A percentile compares a stretch with the other conserved stretches of the same genome.
Conservation (phyloP, 148 eudicot genomes). For the Agrostemma githago region DNA sequence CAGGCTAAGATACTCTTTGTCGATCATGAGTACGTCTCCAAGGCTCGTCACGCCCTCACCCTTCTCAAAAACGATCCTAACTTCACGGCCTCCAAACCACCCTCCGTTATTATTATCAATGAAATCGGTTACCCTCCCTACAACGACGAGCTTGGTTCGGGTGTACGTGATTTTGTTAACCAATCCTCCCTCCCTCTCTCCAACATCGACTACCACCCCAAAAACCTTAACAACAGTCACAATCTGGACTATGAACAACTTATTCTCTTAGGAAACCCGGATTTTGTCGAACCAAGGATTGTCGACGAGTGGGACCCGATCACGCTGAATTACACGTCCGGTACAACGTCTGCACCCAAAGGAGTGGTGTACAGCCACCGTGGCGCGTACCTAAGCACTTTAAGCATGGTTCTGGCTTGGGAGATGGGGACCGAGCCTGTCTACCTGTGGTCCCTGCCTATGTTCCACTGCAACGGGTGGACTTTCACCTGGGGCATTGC, state of each 20-base stretch:
- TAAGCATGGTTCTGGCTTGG: constrained; percentile 70
- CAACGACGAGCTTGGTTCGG: background rate
- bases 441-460: constrained; percentile 82
- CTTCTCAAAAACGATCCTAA: constrained; percentile 26
- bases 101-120: constrained; percentile 47
- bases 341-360: constrained; percentile 76
- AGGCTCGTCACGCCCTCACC: constrained; percentile 35
- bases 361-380: constrained; percentile 90
- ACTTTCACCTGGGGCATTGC: constrained; percentile 97
- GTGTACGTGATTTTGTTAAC: constrained; percentile 5
- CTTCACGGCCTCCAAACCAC: constrained; percentile 29
- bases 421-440: constrained; percentile 76
- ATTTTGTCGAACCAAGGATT: constrained; percentile 25
- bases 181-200: constrained; percentile 19
- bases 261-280: constrained; percentile 37
- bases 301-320: constrained; percentile 83
- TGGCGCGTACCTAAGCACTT: constrained; percentile 75
- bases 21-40: constrained; percentile 6
- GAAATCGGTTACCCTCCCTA: constrained; percentile 39
- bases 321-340: constrained; percentile 77
- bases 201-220: constrained; percentile 12
- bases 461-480: constrained; percentile 99
- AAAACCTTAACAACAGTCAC: background rate
- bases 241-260: constrained; percentile 61
- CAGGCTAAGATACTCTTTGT: constrained; percentile 66